Evolutionary conservation across 495 filamentous ascomycete species (phyloP).

Genomic region (Aspergillus haitiensis): DNA sequence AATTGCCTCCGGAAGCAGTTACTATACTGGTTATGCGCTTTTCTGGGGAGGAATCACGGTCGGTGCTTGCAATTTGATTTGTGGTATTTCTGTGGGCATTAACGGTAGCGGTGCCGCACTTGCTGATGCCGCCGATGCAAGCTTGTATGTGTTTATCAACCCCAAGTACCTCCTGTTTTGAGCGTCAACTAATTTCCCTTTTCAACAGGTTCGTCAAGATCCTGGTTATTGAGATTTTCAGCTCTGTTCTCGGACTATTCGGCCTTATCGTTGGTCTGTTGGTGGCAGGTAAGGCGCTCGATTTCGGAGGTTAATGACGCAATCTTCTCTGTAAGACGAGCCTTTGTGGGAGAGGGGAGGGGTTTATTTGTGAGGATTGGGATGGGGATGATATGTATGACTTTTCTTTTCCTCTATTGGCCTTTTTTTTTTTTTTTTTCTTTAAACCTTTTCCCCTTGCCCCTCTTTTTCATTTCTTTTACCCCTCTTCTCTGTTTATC

Average conservation of each 20-base stretch:
- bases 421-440: slow-evolving; percentile 23
- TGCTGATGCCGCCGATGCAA: slow-evolving; percentile 92
- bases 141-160: slow-evolving; percentile 60
- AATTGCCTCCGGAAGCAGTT: slow-evolving; percentile 65
- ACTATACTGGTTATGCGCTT: slow-evolving; percentile 93
- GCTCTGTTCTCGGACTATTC: slow-evolving; percentile 96
- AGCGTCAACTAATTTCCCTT: slow-evolving; percentile 23
- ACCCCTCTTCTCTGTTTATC: slow-evolving; percentile 27
- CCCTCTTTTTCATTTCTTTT: slow-evolving; percentile 12
- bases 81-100: slow-evolving; percentile 95
- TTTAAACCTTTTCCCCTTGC: slow-evolving; percentile 13
- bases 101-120: slow-evolving; percentile 95
- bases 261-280: slow-evolving; percentile 93
- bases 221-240: slow-evolving; percentile 99
- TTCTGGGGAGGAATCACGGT: slow-evolving; percentile 97
- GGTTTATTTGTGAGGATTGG: background rate
- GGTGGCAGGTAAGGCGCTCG: slow-evolving; percentile 74
- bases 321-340: slow-evolving; percentile 21
- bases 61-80: slow-evolving; percentile 91
- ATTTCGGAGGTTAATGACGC: slow-evolving; percentile 59
- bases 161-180: background rate
- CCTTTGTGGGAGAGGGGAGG: slow-evolving; percentile 3
- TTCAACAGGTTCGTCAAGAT: slow-evolving; percentile 88
- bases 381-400: slow-evolving; percentile 26
- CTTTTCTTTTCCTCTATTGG: slow-evolving; percentile 26